A percentile compares a stretch with the other conserved stretches of the same genome.
Evolutionary conservation across 139 green algal species (phyloP).

Genomic region (Edaphochlamys debaryana): DNA sequence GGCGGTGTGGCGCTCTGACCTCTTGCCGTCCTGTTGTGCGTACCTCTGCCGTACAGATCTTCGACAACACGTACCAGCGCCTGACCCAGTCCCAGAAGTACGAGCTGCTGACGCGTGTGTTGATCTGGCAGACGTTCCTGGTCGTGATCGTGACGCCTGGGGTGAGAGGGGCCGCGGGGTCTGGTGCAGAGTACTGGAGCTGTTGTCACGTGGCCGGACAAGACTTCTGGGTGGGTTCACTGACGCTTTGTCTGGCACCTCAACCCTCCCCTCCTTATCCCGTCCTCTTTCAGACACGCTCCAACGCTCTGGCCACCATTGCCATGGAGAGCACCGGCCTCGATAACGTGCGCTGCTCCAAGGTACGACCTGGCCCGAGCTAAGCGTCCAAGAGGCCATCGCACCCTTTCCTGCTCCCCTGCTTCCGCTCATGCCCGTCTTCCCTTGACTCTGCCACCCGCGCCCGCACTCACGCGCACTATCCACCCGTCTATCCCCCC

Average conservation of each 20-base stretch:
- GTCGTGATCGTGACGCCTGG: conserved; percentile 6
- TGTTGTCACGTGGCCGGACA: background rate
- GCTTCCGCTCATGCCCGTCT: too few relatives aligned
- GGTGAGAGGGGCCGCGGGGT: background rate
- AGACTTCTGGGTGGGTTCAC: background rate
- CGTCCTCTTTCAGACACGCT: background rate
- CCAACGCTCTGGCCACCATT: background rate
- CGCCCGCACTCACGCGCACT: too few relatives aligned
- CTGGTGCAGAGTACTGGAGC: too few relatives aligned
- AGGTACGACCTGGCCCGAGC: background rate
- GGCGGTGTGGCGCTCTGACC: too few relatives aligned
- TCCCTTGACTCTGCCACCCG: too few relatives aligned
- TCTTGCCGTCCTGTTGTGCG: too few relatives aligned
- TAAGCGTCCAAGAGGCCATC: too few relatives aligned
- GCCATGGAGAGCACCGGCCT: background rate
- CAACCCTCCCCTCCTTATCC: too few relatives aligned
- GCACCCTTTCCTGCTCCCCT: too few relatives aligned
- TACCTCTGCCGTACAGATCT: background rate
- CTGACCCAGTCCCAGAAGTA: background rate
- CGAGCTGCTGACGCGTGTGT: conserved; percentile 15
- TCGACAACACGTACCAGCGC: conserved; percentile 13
- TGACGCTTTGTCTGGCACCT: background rate
- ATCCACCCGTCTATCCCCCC: too few relatives aligned
- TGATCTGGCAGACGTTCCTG: conserved; percentile 3
- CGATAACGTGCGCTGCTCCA: background rate